Percentiles rank a stretch among this genome's conserved stretches.
phyloP scores from a whole-genome alignment of 2,329 filamentous ascomycete species.

The Botrytis tulipae region DNA sequence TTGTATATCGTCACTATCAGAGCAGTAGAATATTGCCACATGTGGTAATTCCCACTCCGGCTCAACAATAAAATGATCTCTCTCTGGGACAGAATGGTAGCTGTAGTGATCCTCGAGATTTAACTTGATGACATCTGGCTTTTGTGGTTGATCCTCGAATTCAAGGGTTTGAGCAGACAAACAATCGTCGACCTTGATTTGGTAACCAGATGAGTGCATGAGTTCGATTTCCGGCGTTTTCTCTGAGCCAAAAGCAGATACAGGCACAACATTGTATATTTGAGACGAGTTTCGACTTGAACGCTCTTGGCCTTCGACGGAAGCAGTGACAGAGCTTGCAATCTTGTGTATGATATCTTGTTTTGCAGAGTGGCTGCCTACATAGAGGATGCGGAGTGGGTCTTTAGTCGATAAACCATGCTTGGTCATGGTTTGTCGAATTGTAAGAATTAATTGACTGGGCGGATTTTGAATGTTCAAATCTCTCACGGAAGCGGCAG shows the following conservation, averaged over 20 bases:
- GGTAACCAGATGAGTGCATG: slow-evolving; percentile 50
- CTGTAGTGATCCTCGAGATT: slow-evolving; percentile 40
- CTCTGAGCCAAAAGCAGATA: slow-evolving; percentile 48
- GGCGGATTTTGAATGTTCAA: slow-evolving; percentile 40
- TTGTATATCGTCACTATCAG: slow-evolving; percentile 44
- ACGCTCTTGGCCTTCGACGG: slow-evolving; percentile 38
- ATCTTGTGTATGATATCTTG: slow-evolving; percentile 48
- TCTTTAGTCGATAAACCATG: slow-evolving; percentile 46
- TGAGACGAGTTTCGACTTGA: slow-evolving; percentile 42
- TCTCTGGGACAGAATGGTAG: slow-evolving; percentile 41
- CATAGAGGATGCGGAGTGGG: slow-evolving; percentile 50
- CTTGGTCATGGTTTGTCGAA: slow-evolving; percentile 51
- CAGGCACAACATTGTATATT: slow-evolving; percentile 52
- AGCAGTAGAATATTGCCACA: slow-evolving; percentile 50
- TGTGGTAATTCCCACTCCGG: slow-evolving; percentile 50
- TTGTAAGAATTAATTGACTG: slow-evolving; percentile 43
- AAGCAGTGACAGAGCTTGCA: slow-evolving; percentile 48
- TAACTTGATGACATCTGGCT: slow-evolving; percentile 44
- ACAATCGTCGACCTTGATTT: slow-evolving; percentile 53
- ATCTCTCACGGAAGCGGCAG: slow-evolving; percentile 39
- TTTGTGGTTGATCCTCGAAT: slow-evolving; percentile 37
- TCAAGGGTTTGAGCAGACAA: slow-evolving; percentile 41
- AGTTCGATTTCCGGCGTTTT: slow-evolving; percentile 50
- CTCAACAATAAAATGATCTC: slow-evolving; percentile 41
- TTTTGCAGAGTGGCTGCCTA: slow-evolving; percentile 45